Evolutionary conservation across 371 early-diverging fungal genomes (phyloP), one percentile per base, ranked within the genome.

Genomic region (Mortierella sp.): DNA sequence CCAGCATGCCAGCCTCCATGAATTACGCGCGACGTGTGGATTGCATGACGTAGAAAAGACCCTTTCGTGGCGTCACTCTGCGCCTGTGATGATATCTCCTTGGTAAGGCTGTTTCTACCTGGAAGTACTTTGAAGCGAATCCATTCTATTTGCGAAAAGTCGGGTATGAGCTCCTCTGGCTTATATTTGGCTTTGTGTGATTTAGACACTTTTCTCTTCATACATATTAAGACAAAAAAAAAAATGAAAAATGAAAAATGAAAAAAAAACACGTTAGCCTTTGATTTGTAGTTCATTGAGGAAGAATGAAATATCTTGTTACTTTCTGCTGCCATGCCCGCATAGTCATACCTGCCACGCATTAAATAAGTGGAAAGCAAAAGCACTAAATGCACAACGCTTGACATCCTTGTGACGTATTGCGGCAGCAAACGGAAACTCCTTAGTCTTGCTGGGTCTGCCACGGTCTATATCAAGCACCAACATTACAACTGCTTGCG

Each of bases 311-410:
- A n/a, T n/a, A n/a, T n/a, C n/a, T n/a, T n/a, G n/a, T n/a, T n/a
- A n/a, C n/a, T n/a, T n/a, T n/a, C n/a, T n/a, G n/a, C n/a, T n/a
- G n/a, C n/a, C n/a, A n/a, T 4, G 4, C 30, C 30, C 0, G 5
- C 3, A 30, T 6, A 1, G 2, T 14, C 67, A n/a, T 66, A 66
- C 73, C 67, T 66, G 64, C 73, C 73, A 73, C 2, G 57, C 26
- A 30, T 73, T 58, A 39, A 54, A 73, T 52, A 73, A 43, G 49
- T 73, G 62, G 22, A 73, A 66, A 14, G 67, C 67, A 66, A 73
- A 64, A 6, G 73, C 66, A 30, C 73, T 59, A 35, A 73, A 62
- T 14, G 39, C 24, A 37, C 73, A 73, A 22, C 73, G 35, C 28
- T 66, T 54, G 20, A 62, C 58, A 35, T 73, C 73, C 24, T 49